Percentiles rank a stretch among this genome's conserved stretches.
Conservation (phyloP, 2,329 filamentous ascomycete genomes). For the Aspergillus calidoustus region DNA sequence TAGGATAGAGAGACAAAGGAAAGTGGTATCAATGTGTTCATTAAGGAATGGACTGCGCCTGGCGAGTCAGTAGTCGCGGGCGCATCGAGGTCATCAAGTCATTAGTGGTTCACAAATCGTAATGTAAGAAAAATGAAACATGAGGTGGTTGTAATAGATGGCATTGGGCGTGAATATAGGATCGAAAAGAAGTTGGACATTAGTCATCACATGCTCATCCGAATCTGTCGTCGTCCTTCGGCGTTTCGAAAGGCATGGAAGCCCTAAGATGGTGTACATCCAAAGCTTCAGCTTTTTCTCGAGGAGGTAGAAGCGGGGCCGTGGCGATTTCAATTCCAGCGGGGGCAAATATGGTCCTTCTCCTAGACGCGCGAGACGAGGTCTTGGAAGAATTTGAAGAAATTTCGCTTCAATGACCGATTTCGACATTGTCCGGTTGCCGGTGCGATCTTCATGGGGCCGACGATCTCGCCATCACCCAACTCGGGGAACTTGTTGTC, state of each 20-base stretch:
- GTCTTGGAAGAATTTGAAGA: constrained; percentile 51
- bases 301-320: constrained; percentile 27
- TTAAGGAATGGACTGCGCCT: constrained; percentile 35
- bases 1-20: constrained; percentile 19
- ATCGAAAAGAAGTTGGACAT: constrained; percentile 31
- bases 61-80: constrained; percentile 43
- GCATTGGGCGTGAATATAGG: constrained; percentile 3
- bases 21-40: constrained; percentile 27
- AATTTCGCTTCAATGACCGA: constrained; percentile 47
- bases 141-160: constrained; percentile 12
- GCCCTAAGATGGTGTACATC: constrained; percentile 30
- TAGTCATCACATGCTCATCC: constrained; percentile 34
- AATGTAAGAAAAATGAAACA: constrained; percentile 17
- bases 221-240: constrained; percentile 20
- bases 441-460: constrained; percentile 73
- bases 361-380: constrained; percentile 41
- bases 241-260: constrained; percentile 22
- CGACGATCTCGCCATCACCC: constrained; percentile 90
- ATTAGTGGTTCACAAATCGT: constrained; percentile 29
- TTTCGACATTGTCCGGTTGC: constrained; percentile 51
- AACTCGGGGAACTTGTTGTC: constrained; percentile 83
- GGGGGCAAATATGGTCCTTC: not conserved
- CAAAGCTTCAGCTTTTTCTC: constrained; percentile 29
- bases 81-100: constrained; percentile 31
- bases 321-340: constrained; percentile 10